These are phyloP conservation scores for Monilinia polystroma DNA, from an alignment of 2,329 filamentous ascomycete species.

Conservation along the genomic window DNA sequence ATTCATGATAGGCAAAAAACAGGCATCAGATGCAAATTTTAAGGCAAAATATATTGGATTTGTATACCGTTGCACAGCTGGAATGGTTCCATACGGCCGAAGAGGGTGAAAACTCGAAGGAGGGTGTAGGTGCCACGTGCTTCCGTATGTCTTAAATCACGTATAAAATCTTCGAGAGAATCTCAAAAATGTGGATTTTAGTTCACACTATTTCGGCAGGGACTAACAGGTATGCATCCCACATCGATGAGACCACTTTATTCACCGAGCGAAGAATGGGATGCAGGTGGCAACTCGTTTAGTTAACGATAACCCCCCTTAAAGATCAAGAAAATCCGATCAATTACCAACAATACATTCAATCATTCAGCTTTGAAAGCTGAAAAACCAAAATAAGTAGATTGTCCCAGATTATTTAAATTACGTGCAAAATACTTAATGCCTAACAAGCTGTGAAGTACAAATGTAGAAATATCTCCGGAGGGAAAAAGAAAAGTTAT, in stretches of 20 bases:
- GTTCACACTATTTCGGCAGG: background rate
- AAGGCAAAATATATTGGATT: background rate
- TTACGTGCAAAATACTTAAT: no score
- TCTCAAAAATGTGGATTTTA: background rate
- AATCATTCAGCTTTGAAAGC: no score
- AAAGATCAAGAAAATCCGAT: no score
- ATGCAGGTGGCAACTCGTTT: no score
- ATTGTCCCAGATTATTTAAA: no score
- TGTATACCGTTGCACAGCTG: background rate
- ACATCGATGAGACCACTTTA: background rate
- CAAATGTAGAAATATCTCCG: no score
- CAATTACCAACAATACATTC: no score
- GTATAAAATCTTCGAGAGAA: conserved; percentile 3
- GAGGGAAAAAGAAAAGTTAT: no score
- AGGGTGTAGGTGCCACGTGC: conserved; percentile 17
- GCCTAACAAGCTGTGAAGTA: no score
- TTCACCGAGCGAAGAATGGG: no score
- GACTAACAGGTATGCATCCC: background rate
- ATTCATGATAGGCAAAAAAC: background rate
- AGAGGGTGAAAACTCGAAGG: background rate
- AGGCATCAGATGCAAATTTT: background rate
- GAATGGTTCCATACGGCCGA: background rate
- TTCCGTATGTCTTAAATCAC: conserved; percentile 20
- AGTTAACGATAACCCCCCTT: no score
- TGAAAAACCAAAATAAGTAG: no score